These are phyloP conservation scores for Hypoxylon fuscum DNA, from an alignment of 495 filamentous ascomycete species.

Conservation along the genomic window DNA sequence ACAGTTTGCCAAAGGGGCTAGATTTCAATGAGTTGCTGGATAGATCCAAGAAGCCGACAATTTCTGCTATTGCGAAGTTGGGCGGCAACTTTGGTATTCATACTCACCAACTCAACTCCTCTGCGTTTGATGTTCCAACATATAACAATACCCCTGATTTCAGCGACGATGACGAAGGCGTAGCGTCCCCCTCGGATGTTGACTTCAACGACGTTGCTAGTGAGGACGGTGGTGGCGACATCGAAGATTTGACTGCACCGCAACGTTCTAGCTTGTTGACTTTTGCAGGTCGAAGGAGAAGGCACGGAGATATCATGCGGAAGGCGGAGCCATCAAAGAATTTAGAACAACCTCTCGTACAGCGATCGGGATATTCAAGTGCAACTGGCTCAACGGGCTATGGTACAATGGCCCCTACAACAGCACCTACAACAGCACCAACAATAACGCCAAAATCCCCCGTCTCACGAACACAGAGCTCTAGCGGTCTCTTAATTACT, in stretches of 20 bases:
- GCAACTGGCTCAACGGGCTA: constrained; percentile 25
- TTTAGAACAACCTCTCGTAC: neutral
- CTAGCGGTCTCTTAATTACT: constrained; percentile 1
- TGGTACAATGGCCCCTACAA: constrained; percentile 21
- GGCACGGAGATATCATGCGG: constrained; percentile 46
- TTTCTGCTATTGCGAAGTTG: constrained; percentile 69
- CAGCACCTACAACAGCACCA: neutral
- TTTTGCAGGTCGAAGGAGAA: constrained; percentile 44
- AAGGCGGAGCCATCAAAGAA: constrained; percentile 3
- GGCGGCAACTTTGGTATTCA: constrained; percentile 76
- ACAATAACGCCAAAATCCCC: neutral
- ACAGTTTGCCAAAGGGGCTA: constrained; percentile 44
- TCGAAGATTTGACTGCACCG: constrained; percentile 22
- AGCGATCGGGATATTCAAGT: neutral
- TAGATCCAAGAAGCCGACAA: constrained; percentile 65
- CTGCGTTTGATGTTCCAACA: constrained; percentile 67
- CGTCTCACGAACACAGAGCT: constrained; percentile 7
- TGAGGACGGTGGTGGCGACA: constrained; percentile 37
- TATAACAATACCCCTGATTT: constrained; percentile 45
- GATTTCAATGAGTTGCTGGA: constrained; percentile 50
- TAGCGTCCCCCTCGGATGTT: constrained; percentile 31
- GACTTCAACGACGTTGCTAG: constrained; percentile 46
- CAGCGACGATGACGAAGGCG: constrained; percentile 63
- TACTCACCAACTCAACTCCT: constrained; percentile 74
- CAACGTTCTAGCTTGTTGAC: constrained; percentile 39